Conservation (phyloP, 139 green algal genomes). For the Micractinium sp. region DNA sequence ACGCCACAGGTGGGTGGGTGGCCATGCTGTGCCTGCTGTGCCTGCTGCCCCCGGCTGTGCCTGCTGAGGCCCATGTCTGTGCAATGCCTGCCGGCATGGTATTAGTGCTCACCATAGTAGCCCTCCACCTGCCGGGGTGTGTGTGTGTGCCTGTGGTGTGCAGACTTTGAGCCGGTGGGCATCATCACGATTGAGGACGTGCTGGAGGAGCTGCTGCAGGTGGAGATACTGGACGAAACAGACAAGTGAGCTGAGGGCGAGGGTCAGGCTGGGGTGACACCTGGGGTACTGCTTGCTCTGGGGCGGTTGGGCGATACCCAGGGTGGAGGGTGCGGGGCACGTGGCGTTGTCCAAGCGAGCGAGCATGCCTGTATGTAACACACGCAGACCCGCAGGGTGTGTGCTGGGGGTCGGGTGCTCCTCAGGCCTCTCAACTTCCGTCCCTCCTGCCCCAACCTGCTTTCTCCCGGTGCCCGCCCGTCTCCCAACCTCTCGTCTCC, state of each 20-base stretch:
- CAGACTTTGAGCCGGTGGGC: slow-evolving; percentile 56
- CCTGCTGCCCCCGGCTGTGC: background rate
- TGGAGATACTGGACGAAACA: slow-evolving; percentile 76
- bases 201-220: slow-evolving; percentile 56
- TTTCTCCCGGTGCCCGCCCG: background rate
- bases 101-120: no score
- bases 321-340: no score
- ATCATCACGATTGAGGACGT: slow-evolving; percentile 79
- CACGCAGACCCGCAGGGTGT: no score
- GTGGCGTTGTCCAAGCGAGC: no score
- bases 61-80: background rate
- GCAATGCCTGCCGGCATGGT: background rate
- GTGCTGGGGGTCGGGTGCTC: no score
- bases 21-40: background rate
- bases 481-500: background rate
- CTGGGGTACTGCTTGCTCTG: no score
- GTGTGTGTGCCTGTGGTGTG: background rate
- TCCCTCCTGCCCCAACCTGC: background rate
- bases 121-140: background rate
- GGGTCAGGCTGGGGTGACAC: no score
- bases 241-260: slow-evolving; percentile 62
- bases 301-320: no score
- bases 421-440: no score
- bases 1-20: background rate
- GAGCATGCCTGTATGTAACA: no score